Evolutionary conservation across 192 early-diverging fungal species (phyloP).

Genomic region (Pilobolus umbonatus): DNA sequence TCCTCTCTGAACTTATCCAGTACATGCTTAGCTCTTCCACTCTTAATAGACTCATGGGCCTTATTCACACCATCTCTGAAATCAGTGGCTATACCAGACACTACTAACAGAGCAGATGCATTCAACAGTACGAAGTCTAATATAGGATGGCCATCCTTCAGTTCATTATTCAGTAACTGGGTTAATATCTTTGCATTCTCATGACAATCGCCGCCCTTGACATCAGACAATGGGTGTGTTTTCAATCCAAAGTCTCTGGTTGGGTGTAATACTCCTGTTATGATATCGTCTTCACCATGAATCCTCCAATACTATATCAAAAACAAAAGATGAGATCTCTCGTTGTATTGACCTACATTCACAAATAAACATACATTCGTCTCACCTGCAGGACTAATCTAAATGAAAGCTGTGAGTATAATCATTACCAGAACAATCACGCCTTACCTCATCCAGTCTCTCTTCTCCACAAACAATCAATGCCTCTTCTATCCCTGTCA

Average conservation of each 20-base stretch:
- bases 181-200: slow-evolving; percentile 74
- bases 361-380: slow-evolving; percentile 57
- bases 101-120: slow-evolving; percentile 77
- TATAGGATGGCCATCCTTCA: slow-evolving; percentile 60
- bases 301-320: slow-evolving; percentile 68
- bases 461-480: slow-evolving; percentile 91
- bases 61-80: slow-evolving; percentile 74
- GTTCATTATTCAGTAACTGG: slow-evolving; percentile 60
- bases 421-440: neutral
- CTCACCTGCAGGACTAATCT: slow-evolving; percentile 83
- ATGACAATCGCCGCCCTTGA: slow-evolving; percentile 62
- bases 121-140: slow-evolving; percentile 93
- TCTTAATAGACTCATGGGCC: slow-evolving; percentile 67
- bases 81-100: slow-evolving; percentile 67
- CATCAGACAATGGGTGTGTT: slow-evolving; percentile 63
- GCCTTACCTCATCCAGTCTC: slow-evolving; percentile 79
- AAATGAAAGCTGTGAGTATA: neutral
- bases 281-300: slow-evolving; percentile 53
- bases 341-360: neutral
- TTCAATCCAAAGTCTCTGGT: slow-evolving; percentile 80
- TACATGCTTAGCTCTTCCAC: slow-evolving; percentile 60
- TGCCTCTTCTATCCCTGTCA: slow-evolving; percentile 74
- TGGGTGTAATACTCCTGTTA: slow-evolving; percentile 63
- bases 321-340: neutral
- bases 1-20: slow-evolving; percentile 62